These are phyloP conservation scores for Lactifluus pinguis DNA, from an alignment of 768 basidiomycete genomes.

Conservation along the genomic window DNA sequence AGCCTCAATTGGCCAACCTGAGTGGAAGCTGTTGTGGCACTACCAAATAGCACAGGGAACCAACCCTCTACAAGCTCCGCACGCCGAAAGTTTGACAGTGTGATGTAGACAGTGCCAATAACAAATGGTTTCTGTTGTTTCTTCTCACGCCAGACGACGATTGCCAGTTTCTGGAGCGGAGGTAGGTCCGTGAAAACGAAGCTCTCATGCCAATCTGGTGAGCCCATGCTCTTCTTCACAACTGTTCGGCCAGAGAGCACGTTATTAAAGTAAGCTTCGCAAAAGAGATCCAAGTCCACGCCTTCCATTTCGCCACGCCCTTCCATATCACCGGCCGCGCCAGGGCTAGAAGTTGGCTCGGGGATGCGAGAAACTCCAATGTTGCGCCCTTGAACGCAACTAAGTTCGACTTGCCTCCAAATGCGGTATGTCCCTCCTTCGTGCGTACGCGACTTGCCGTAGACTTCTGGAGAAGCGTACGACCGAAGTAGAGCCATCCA, in stretches of 20 bases:
- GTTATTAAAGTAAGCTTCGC: constrained; percentile 68
- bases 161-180: constrained; percentile 61
- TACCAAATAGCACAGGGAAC: constrained; percentile 62
- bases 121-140: constrained; percentile 44
- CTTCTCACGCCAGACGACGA: constrained; percentile 65
- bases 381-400: constrained; percentile 65
- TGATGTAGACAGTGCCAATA: constrained; percentile 55
- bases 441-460: constrained; percentile 48
- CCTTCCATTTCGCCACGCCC: constrained; percentile 31
- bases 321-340: constrained; percentile 8
- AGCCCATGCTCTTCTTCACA: constrained; percentile 53
- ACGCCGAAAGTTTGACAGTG: constrained; percentile 62
- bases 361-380: constrained; percentile 45
- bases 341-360: constrained; percentile 24
- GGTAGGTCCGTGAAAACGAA: constrained; percentile 71
- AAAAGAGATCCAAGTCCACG: constrained; percentile 62
- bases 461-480: constrained; percentile 72
- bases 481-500: constrained; percentile 79
- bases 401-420: constrained; percentile 76
- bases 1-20: constrained; percentile 72
- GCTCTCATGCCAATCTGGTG: constrained; percentile 75
- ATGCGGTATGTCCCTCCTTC: constrained; percentile 72
- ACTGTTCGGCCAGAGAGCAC: constrained; percentile 66
- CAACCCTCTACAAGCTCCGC: constrained; percentile 74
- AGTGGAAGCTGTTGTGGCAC: constrained; percentile 38